Percentiles rank a stretch among this genome's conserved stretches.
phyloP scores from a whole-genome alignment of 306 rosid genomes.

The Echinosophora koreensis region DNA sequence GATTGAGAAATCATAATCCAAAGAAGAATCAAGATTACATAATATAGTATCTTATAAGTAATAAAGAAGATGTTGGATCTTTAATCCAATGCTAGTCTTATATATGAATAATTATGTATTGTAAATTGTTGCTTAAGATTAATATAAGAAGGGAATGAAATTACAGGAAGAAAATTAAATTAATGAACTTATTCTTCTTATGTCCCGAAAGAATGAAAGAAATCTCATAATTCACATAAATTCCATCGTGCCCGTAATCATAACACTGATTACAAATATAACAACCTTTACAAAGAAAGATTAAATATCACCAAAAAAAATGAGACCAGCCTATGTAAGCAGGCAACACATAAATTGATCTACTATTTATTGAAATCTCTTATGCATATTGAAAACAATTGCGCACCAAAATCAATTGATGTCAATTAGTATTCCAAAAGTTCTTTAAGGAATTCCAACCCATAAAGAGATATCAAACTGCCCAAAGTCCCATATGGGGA shows the following conservation, averaged over 20 bases:
- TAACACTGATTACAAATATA: constrained; percentile 8
- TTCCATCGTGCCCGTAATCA: constrained; percentile 4
- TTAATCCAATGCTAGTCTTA: too few species aligned
- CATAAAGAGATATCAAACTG: constrained; percentile 68
- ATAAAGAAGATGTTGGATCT: too few species aligned
- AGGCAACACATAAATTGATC: background rate
- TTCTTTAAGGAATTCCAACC: constrained; percentile 73
- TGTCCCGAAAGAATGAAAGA: constrained; percentile 53
- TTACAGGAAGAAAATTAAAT: constrained; percentile 25
- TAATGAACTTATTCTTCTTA: constrained; percentile 18
- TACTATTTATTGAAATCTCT: background rate
- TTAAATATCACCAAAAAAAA: too few species aligned
- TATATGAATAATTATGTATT: too few species aligned
- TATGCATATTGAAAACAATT: background rate
- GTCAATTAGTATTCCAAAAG: constrained; percentile 70
- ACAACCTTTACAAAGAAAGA: constrained; percentile 39
- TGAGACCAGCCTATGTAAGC: too few species aligned
- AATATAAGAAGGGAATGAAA: constrained; percentile 29
- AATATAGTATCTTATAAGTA: background rate
- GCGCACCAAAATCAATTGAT: background rate
- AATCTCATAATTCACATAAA: constrained; percentile 41
- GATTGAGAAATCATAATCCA: background rate
- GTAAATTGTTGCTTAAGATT: too few species aligned
- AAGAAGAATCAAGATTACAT: background rate
- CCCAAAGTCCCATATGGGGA: constrained; percentile 53